Percentiles rank a stretch among this genome's conserved stretches.
phyloP scores from a whole-genome alignment of 495 filamentous ascomycete genomes.

The Podospora sp. region DNA sequence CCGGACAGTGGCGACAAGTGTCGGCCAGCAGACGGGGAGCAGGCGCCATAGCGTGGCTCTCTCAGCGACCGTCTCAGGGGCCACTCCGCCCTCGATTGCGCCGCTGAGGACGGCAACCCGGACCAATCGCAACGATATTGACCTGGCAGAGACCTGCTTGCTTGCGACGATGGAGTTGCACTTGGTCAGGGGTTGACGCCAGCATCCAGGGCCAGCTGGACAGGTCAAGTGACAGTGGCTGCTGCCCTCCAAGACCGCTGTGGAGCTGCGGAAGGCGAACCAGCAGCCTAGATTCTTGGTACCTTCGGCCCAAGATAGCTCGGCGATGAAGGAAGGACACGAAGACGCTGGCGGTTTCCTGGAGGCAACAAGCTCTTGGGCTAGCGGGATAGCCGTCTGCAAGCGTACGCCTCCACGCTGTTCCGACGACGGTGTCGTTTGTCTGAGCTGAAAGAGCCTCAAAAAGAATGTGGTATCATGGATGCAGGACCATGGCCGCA shows the following conservation, averaged over 20 bases:
- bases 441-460: slow-evolving; percentile 26
- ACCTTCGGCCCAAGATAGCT: neutral
- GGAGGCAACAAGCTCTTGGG: neutral
- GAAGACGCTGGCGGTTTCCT: too few relatives aligned
- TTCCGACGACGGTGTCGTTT: slow-evolving; percentile 12
- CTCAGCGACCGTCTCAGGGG: neutral
- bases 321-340: neutral
- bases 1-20: neutral
- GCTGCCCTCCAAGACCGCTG: slow-evolving; percentile 6
- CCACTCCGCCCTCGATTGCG: neutral
- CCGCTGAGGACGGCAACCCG: neutral
- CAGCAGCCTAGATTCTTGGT: neutral
- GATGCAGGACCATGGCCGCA: slow-evolving; percentile 17
- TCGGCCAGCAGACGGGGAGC: neutral
- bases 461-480: slow-evolving; percentile 20
- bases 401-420: neutral
- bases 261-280: slow-evolving; percentile 1
- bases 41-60: neutral
- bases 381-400: neutral
- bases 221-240: slow-evolving; percentile 17
- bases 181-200: neutral
- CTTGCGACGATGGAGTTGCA: slow-evolving; percentile 1
- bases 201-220: slow-evolving; percentile 6
- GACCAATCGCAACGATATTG: too few relatives aligned
- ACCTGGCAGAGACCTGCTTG: neutral